Conservation (phyloP, 2,329 filamentous ascomycete species). For the Daldinia sp. region DNA sequence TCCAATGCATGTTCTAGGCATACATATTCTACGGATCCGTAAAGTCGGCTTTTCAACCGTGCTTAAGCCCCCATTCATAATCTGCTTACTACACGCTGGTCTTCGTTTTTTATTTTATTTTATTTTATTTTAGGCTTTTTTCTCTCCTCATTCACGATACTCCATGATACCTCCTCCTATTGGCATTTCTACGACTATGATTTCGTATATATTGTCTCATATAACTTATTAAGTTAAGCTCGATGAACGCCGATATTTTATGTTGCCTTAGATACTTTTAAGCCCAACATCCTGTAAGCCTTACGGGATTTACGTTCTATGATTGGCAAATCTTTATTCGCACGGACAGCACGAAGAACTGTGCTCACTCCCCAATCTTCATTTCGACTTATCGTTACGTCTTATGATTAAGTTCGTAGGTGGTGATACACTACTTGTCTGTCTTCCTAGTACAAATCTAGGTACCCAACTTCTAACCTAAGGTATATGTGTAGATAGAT, state of each 20-base stretch:
- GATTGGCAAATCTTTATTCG: background rate
- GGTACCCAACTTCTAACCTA: too few relatives aligned
- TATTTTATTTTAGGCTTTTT: too few relatives aligned
- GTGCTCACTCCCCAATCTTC: background rate
- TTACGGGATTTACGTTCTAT: background rate
- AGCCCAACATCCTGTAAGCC: background rate
- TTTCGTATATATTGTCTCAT: constrained; percentile 3
- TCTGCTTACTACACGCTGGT: constrained; percentile 34
- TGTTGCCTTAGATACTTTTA: background rate
- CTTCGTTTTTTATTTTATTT: too few relatives aligned
- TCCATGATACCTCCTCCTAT: too few relatives aligned
- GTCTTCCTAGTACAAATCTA: too few relatives aligned
- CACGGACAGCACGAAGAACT: background rate
- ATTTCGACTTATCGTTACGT: background rate
- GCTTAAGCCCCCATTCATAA: constrained; percentile 28
- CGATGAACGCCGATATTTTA: constrained; percentile 13
- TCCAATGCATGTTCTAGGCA: background rate
- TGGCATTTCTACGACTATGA: background rate
- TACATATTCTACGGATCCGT: background rate
- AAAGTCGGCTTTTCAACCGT: background rate
- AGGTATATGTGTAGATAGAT: background rate
- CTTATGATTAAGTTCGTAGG: background rate
- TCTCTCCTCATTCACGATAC: constrained; percentile 9
- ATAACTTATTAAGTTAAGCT: constrained; percentile 24
- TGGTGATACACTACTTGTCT: too few relatives aligned